These are phyloP conservation scores for Epicoccum sorghinum DNA, from an alignment of 2,329 filamentous ascomycete genomes.

Conservation along the genomic window DNA sequence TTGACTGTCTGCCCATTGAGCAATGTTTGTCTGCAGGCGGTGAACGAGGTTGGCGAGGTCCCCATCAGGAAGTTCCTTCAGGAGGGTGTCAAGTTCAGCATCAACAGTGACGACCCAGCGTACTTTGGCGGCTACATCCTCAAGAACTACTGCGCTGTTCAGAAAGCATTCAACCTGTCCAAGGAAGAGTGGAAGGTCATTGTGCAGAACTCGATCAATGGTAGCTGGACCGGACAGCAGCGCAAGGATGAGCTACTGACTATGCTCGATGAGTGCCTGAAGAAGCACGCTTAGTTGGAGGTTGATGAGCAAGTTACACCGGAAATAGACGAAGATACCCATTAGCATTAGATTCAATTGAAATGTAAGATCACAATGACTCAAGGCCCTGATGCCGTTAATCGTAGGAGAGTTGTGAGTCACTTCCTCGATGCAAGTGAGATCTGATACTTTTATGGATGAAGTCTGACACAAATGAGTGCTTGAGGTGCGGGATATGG, in stretches of 20 bases:
- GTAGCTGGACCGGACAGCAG: constrained; percentile 70
- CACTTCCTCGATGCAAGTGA: background rate
- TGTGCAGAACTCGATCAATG: constrained; percentile 65
- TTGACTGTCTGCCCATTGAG: constrained; percentile 76
- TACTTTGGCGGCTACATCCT: constrained; percentile 74
- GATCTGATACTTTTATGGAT: background rate
- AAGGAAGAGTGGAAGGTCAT: constrained; percentile 72
- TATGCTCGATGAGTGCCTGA: constrained; percentile 23
- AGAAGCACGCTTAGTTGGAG: constrained; percentile 13
- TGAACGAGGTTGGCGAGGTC: constrained; percentile 55
- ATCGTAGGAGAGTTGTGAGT: background rate
- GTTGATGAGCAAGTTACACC: background rate
- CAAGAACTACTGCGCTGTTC: constrained; percentile 77
- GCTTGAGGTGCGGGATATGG: background rate
- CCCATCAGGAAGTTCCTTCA: constrained; percentile 70
- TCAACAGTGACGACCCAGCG: constrained; percentile 63
- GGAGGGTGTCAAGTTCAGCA: constrained; percentile 68
- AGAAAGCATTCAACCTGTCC: constrained; percentile 70
- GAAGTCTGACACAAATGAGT: too few species aligned
- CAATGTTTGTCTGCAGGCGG: constrained; percentile 67
- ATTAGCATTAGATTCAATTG: constrained; percentile 2
- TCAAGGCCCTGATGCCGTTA: background rate
- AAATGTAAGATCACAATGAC: background rate
- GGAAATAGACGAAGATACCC: constrained; percentile 8
- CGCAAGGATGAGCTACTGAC: constrained; percentile 66